A percentile compares a stretch with the other conserved stretches of the same genome.
Conservation (phyloP, 257 asterid genomes). For the Ehretia macrophylla region DNA sequence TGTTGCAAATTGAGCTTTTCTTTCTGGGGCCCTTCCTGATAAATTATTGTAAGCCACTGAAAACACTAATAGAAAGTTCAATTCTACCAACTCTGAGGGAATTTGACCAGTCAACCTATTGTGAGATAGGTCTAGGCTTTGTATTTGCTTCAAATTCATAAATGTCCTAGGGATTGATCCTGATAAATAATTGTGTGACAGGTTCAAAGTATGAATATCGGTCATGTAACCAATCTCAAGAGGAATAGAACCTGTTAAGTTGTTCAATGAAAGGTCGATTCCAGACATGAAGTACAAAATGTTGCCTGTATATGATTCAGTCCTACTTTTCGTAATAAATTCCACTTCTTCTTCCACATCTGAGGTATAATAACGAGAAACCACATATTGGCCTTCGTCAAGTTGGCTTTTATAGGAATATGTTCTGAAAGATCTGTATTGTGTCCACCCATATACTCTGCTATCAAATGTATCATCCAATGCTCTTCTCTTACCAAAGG, state of each 20-base stretch:
- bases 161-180: constrained; percentile 16
- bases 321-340: constrained; percentile 14
- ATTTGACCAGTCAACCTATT: constrained; percentile 14
- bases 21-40: constrained; percentile 13
- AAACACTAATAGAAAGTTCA: constrained; percentile 11
- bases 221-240: constrained; percentile 4
- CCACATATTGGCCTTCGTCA: too few species aligned
- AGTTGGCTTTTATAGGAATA: too few species aligned
- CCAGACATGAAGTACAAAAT: constrained; percentile 11
- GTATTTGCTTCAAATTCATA: not conserved
- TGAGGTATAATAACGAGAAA: not conserved
- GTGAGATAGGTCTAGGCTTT: constrained; percentile 18
- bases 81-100: constrained; percentile 10
- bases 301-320: constrained; percentile 13
- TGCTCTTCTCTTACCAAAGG: constrained; percentile 7
- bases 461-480: too few species aligned
- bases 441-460: too few species aligned
- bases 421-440: too few species aligned
- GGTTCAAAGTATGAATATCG: constrained; percentile 16
- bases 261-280: constrained; percentile 17
- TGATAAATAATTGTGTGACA: constrained; percentile 6
- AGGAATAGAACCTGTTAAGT: constrained; percentile 3
- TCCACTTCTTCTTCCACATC: constrained; percentile 20
- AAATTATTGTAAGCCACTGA: constrained; percentile 12
- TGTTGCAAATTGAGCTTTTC: constrained; percentile 10